Conservation (phyloP, 2,329 filamentous ascomycete species). For the Aspergillus fumigatiaffinis region DNA sequence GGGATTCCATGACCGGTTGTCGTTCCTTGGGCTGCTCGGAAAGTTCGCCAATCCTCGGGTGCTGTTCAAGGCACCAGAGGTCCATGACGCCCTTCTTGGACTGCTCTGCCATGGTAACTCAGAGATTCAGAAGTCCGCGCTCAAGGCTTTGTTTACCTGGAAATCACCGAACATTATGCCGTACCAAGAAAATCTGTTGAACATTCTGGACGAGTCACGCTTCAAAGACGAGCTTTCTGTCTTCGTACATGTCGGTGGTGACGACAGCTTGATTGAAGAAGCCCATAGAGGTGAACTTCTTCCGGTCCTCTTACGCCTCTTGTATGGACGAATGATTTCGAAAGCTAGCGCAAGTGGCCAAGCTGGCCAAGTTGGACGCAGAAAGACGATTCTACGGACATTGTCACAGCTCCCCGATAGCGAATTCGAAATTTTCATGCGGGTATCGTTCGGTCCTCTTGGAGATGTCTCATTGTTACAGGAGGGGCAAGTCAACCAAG, state of each 20-base stretch:
- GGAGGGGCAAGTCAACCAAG: conserved; percentile 47
- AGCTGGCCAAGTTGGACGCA: conserved; percentile 74
- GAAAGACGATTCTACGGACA: conserved; percentile 69
- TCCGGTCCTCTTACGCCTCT: conserved; percentile 77
- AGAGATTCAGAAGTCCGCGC: conserved; percentile 78
- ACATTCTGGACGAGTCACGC: conserved; percentile 81
- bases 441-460: conserved; percentile 73
- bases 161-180: conserved; percentile 70
- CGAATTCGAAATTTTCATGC: conserved; percentile 76
- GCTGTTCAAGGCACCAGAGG: conserved; percentile 71
- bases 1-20: conserved; percentile 69
- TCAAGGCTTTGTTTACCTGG: conserved; percentile 86
- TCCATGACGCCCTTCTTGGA: conserved; percentile 69
- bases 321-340: conserved; percentile 86
- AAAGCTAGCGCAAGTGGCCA: conserved; percentile 75
- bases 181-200: conserved; percentile 82
- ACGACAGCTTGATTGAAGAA: conserved; percentile 64
- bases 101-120: conserved; percentile 83
- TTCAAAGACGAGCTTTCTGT: conserved; percentile 94
- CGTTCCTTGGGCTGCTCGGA: conserved; percentile 74
- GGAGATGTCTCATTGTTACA: conserved; percentile 58
- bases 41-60: conserved; percentile 84
- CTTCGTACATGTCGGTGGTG: conserved; percentile 68
- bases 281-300: conserved; percentile 72
- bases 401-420: conserved; percentile 70